phyloP scores from a whole-genome alignment of 2,329 filamentous ascomycete genomes.

The Penicillium oxalicum region DNA sequence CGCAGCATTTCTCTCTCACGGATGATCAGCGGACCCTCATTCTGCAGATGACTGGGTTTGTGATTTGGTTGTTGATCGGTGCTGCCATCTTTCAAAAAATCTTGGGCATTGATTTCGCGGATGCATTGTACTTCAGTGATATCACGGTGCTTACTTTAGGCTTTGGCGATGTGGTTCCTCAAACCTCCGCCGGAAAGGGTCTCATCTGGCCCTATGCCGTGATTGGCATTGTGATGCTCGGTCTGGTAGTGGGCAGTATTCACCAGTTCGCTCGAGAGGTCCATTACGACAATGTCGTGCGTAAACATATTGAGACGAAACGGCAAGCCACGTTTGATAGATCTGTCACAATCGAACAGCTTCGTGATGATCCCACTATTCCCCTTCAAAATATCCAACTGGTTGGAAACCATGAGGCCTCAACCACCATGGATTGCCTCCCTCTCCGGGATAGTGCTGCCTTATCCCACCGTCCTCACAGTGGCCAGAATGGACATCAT shows the following conservation, averaged over 20 bases:
- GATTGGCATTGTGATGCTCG: slow-evolving; percentile 75
- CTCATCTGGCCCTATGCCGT: slow-evolving; percentile 79
- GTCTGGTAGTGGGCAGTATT: slow-evolving; percentile 76
- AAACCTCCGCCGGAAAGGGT: slow-evolving; percentile 55
- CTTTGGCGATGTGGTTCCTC: slow-evolving; percentile 57
- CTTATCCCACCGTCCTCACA: not conserved
- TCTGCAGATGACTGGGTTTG: slow-evolving; percentile 80
- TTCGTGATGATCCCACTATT: slow-evolving; percentile 22
- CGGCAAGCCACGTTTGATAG: slow-evolving; percentile 51
- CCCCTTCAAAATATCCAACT: not conserved
- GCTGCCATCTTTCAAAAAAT: slow-evolving; percentile 67
- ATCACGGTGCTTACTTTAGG: slow-evolving; percentile 59
- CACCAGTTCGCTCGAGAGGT: slow-evolving; percentile 59
- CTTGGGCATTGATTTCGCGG: slow-evolving; percentile 69
- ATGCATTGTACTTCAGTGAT: slow-evolving; percentile 74
- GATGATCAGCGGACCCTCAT: slow-evolving; percentile 81
- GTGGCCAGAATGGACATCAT: not conserved
- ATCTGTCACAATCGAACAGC: slow-evolving; percentile 41
- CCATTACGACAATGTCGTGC: slow-evolving; percentile 57
- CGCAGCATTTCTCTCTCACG: slow-evolving; percentile 70
- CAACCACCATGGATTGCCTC: no score
- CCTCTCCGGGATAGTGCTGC: no score
- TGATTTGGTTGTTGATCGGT: slow-evolving; percentile 73
- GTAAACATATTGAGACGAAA: slow-evolving; percentile 51
- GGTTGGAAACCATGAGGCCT: slow-evolving; percentile 1